Evolutionary conservation across 2,329 filamentous ascomycete genomes (phyloP).

Genomic region (Bipolaris sorokiniana): DNA sequence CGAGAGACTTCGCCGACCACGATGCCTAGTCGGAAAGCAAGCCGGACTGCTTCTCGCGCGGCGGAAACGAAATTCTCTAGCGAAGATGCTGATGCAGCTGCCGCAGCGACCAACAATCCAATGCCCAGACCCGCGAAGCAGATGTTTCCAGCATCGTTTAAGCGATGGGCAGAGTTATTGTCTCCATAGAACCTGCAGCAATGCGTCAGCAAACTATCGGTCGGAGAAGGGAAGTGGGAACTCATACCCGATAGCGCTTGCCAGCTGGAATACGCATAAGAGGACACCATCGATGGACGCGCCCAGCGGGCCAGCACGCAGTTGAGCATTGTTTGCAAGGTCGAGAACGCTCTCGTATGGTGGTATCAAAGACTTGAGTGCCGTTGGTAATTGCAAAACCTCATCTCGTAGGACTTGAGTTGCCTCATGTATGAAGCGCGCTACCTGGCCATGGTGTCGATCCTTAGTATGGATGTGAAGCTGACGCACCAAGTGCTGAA

Average conservation of each 20-base stretch:
- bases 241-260: too few relatives aligned
- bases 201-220: too few relatives aligned
- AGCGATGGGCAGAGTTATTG: too few relatives aligned
- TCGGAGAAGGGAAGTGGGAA: too few relatives aligned
- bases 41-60: neutral
- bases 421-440: neutral
- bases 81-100: neutral
- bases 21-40: neutral
- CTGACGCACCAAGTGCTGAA: neutral
- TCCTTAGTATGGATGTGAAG: neutral
- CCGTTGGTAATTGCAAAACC: neutral
- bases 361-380: neutral
- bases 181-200: too few relatives aligned
- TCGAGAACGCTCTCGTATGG: neutral
- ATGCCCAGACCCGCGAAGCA: too few relatives aligned
- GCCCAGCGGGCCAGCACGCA: too few relatives aligned
- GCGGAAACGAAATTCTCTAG: too few relatives aligned
- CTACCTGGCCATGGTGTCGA: neutral
- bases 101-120: too few relatives aligned
- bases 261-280: neutral
- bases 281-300: neutral
- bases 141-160: too few relatives aligned
- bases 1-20: neutral
- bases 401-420: neutral
- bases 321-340: too few relatives aligned